Evolutionary conservation across 192 early-diverging fungal genomes (phyloP).

Genomic region (Rhizoclosmatium globosum): DNA sequence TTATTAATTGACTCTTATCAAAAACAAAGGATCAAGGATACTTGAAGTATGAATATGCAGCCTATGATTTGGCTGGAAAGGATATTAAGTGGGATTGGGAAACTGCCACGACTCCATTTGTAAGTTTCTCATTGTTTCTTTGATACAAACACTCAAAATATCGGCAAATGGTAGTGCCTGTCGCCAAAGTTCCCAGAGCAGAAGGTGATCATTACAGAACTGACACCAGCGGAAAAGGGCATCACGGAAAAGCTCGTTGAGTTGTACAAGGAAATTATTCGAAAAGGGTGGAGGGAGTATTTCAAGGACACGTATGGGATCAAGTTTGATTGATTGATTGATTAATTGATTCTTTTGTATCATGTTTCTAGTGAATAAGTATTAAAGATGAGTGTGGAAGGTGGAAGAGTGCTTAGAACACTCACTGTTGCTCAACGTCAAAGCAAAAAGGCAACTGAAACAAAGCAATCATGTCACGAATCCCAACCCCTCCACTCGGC

Average conservation of each 20-base stretch:
- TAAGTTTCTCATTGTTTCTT: too few species aligned
- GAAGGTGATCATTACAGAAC: conserved; percentile 22
- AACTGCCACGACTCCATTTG: conserved; percentile 41
- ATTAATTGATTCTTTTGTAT: too few species aligned
- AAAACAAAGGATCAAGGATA: neutral
- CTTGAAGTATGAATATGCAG: conserved; percentile 25
- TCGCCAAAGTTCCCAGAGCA: conserved; percentile 23
- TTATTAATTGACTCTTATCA: too few species aligned
- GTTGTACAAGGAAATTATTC: conserved; percentile 26
- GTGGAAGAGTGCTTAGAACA: too few species aligned
- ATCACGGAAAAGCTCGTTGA: conserved; percentile 11
- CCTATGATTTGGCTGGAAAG: conserved; percentile 19
- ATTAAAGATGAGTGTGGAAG: too few species aligned
- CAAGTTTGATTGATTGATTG: neutral
- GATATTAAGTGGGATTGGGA: conserved; percentile 51
- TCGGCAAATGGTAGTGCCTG: conserved; percentile 18
- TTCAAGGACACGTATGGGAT: neutral
- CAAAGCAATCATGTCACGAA: too few species aligned
- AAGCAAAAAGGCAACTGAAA: too few species aligned
- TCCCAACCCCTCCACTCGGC: too few species aligned
- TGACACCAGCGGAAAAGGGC: neutral
- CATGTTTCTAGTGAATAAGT: too few species aligned
- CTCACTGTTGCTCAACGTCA: too few species aligned
- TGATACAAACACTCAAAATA: too few species aligned
- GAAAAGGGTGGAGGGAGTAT: conserved; percentile 20